Base-by-base conservation (phyloP, 2,329 filamentous ascomycete species). In the Neophaeococcomyces aloes region DNA sequence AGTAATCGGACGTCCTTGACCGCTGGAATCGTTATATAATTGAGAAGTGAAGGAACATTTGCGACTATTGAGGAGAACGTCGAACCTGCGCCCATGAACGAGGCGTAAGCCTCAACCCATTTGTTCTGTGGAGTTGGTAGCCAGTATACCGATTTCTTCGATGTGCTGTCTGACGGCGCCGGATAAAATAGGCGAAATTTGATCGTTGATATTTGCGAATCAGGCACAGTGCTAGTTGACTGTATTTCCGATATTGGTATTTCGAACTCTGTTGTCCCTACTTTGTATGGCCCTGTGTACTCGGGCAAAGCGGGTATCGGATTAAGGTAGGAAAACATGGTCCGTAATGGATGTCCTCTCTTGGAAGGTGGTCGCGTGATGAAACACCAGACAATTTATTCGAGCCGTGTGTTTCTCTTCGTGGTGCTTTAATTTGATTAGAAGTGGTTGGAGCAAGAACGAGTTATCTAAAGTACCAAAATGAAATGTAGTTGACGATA, bases 151-250 rank as follows among this genome's bases (percentile, higher is more conserved):
- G 69, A 70, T 54, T 75, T 70, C 40, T 63, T 62, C n/a, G 61
- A 59, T 6, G 55, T 52, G 7, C 59, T 59, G 35, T 59, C 56
- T 13, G 65, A 57, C 6, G 51, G 65, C 17, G 81, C 79, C 1
- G 86, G 86, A 59, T 93, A 93, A 65, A 85, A 94, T 46, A 93
- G 71, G 49, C 86, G 77, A 61, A 86, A 91, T 45, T 83, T 80
- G 19, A 93, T 70, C 1, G 86, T 94, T 15, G 78, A 68, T 35
- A 88, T 78, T 6, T 70, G 66, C 4, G 76, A 75, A 6, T 68
- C 61, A 3, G 71, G 65, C 17, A 72, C 68, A 0, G 79, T 75
- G 21, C 72, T 68, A 1, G 63, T 59, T 2, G 60, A 61, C 25
- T 64, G 56, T 13, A 76, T 60, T 29, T 74, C 66, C 11, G 64